Conservation (phyloP, 345 rosid genomes). For the Syzygium grande region DNA sequence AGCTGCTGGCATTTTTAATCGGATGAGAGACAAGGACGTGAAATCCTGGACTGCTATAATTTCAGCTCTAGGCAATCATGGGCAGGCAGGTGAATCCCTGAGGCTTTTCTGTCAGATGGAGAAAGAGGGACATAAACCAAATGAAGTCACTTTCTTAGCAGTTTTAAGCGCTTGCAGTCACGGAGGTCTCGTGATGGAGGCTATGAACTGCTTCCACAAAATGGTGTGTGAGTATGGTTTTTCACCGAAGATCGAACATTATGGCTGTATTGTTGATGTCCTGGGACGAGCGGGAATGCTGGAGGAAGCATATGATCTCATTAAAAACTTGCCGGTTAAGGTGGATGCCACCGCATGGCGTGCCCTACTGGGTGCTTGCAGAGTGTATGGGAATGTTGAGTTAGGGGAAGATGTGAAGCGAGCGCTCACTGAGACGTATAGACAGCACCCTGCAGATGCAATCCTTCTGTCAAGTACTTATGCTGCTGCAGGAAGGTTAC, state of each 20-base stretch:
- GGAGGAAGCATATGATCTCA: slow-evolving; percentile 45
- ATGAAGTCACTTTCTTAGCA: slow-evolving; percentile 56
- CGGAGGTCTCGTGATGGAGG: slow-evolving; percentile 48
- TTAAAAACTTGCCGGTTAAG: slow-evolving; percentile 35
- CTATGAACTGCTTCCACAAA: slow-evolving; percentile 34
- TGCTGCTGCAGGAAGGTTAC: slow-evolving; percentile 39
- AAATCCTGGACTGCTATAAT: slow-evolving; percentile 60
- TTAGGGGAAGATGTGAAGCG: slow-evolving; percentile 33
- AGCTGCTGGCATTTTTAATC: slow-evolving; percentile 32
- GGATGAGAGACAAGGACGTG: slow-evolving; percentile 45
- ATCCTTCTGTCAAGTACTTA: slow-evolving; percentile 44
- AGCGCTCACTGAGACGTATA: slow-evolving; percentile 29
- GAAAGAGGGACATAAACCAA: slow-evolving; percentile 37
- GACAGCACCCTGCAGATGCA: slow-evolving; percentile 42
- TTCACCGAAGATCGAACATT: slow-evolving; percentile 50
- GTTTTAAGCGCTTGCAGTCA: slow-evolving; percentile 62
- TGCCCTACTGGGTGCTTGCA: slow-evolving; percentile 55
- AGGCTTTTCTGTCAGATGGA: slow-evolving; percentile 41
- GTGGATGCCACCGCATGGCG: slow-evolving; percentile 57
- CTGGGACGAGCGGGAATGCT: slow-evolving; percentile 60
- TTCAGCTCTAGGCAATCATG: slow-evolving; percentile 48
- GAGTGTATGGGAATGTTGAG: slow-evolving; percentile 43
- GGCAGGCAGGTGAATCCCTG: slow-evolving; percentile 41
- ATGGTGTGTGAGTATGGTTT: slow-evolving; percentile 39
- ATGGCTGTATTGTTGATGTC: slow-evolving; percentile 59